phyloP scores from a whole-genome alignment of 495 filamentous ascomycete species.

The Astrothelium macrocarpum region DNA sequence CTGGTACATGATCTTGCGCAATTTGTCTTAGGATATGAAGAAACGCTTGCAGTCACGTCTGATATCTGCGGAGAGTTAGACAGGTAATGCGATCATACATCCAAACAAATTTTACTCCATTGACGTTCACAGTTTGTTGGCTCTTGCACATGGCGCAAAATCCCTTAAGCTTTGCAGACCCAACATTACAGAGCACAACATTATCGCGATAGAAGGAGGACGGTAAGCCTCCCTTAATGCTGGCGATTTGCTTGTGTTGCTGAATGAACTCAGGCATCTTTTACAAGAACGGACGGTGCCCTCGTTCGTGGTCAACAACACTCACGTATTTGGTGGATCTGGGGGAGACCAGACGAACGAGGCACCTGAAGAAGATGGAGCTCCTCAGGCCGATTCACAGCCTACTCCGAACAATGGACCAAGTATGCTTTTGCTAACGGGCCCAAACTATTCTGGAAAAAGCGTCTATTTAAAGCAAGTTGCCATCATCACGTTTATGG shows the following conservation, averaged over 20 bases:
- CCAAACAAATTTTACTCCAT: background rate
- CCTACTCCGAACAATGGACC: slow-evolving; percentile 31
- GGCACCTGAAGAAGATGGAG: slow-evolving; percentile 7
- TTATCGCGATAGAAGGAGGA: slow-evolving; percentile 70
- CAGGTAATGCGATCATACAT: slow-evolving; percentile 35
- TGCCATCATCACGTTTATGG: slow-evolving; percentile 87
- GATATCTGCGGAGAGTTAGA: slow-evolving; percentile 82
- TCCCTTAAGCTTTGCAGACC: slow-evolving; percentile 66
- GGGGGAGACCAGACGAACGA: slow-evolving; percentile 22
- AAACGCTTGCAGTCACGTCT: slow-evolving; percentile 54
- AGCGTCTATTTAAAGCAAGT: slow-evolving; percentile 94
- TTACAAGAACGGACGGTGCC: slow-evolving; percentile 83
- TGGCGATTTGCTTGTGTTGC: background rate
- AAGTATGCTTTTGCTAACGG: slow-evolving; percentile 77
- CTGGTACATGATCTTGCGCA: slow-evolving; percentile 72
- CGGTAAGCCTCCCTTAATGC: slow-evolving; percentile 38
- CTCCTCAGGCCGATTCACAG: background rate
- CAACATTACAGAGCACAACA: slow-evolving; percentile 57
- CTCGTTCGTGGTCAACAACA: slow-evolving; percentile 80
- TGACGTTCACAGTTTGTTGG: slow-evolving; percentile 52
- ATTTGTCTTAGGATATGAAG: slow-evolving; percentile 59
- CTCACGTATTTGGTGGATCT: slow-evolving; percentile 54
- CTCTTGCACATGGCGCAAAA: slow-evolving; percentile 67
- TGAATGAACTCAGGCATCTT: slow-evolving; percentile 49
- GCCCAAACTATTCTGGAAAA: slow-evolving; percentile 94